phyloP scores from a whole-genome alignment of 2,329 filamentous ascomycete species.

The Phialophora expanda region DNA sequence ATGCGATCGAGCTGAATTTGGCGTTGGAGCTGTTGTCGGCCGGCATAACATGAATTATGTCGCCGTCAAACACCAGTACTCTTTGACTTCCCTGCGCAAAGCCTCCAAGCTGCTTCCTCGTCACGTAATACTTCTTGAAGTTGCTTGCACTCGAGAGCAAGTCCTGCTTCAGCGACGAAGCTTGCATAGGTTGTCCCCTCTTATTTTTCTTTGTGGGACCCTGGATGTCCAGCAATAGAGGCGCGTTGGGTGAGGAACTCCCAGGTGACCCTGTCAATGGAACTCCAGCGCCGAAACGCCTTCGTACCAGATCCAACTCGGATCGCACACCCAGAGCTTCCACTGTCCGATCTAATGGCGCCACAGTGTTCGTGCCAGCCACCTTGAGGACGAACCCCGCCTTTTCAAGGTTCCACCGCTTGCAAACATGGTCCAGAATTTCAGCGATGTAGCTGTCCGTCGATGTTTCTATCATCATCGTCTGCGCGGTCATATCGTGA shows the following conservation, averaged over 20 bases:
- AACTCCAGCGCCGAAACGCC: slow-evolving; percentile 66
- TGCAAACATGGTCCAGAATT: slow-evolving; percentile 67
- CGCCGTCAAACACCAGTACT: slow-evolving; percentile 67
- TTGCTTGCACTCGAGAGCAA: slow-evolving; percentile 50
- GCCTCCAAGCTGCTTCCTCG: slow-evolving; percentile 68
- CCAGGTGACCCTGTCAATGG: slow-evolving; percentile 63
- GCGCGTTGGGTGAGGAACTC: slow-evolving; percentile 68
- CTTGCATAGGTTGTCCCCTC: slow-evolving; percentile 52
- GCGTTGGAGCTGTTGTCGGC: slow-evolving; percentile 53
- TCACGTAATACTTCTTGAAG: slow-evolving; percentile 68
- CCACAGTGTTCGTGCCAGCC: slow-evolving; percentile 66
- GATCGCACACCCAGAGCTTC: slow-evolving; percentile 65
- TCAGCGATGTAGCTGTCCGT: slow-evolving; percentile 72
- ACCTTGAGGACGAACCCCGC: slow-evolving; percentile 68
- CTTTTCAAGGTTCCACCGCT: slow-evolving; percentile 67
- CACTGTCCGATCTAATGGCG: slow-evolving; percentile 67
- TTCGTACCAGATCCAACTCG: slow-evolving; percentile 66
- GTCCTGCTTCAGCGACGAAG: slow-evolving; percentile 55
- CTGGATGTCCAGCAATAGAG: slow-evolving; percentile 58
- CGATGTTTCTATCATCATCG: slow-evolving; percentile 62
- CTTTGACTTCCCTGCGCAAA: slow-evolving; percentile 66
- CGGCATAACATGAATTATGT: slow-evolving; percentile 70
- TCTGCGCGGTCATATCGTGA: slow-evolving; percentile 60
- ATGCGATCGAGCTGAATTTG: slow-evolving; percentile 67
- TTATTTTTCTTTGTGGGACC: slow-evolving; percentile 50